Evolutionary conservation across 208 protist genomes (phyloP), one percentile per base, ranked within the genome.

Genomic region (Trypanosoma brucei): DNA sequence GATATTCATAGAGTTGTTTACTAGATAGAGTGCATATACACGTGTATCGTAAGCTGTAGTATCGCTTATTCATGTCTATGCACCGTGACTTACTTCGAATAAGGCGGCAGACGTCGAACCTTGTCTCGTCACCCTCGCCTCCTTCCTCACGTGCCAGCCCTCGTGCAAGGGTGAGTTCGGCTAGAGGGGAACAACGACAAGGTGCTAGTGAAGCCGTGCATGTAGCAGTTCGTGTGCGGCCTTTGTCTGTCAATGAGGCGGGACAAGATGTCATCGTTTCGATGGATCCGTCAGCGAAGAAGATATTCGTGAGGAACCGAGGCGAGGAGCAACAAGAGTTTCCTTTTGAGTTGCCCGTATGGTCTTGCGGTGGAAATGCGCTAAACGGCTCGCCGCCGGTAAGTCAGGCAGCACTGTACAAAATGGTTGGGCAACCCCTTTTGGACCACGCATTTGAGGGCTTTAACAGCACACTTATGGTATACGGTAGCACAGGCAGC

Each of bases 391-490:
- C 62, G n/a, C 38, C 70, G 0, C 39, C 80, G 1, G 44, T 79
- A 35, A 76, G 80, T 39, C 94, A 97, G 76, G 58, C 68, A 14
- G 72, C 50, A 13, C 72, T 97, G 38, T 98, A 95, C 79, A 72
- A 81, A 59, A 61, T 77, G 44, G 54, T 98, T n/a, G 96, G 96
- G 33, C 70, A 75, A 31, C 87, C 89, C 0, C 80, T 98, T 31
- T 76, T 98, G 22, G 65, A 84, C 9, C 96, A 98, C 78, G 84
- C 93, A 31, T 63, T 96, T 65, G 80, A 91, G 22, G 91, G 94
- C 44, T 92, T 89, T 73, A 94, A 96, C 79, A 89, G 78, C 68
- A 93, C 90, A 3, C 63, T 97, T 39, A 91, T 97, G 63, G 87
- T 91, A 9, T 97, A 97, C 62, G 91, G 92, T 9, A 82, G 86